Base-by-base conservation (phyloP, 1,284 basidiomycete genomes). In the Meira nashicola region DNA sequence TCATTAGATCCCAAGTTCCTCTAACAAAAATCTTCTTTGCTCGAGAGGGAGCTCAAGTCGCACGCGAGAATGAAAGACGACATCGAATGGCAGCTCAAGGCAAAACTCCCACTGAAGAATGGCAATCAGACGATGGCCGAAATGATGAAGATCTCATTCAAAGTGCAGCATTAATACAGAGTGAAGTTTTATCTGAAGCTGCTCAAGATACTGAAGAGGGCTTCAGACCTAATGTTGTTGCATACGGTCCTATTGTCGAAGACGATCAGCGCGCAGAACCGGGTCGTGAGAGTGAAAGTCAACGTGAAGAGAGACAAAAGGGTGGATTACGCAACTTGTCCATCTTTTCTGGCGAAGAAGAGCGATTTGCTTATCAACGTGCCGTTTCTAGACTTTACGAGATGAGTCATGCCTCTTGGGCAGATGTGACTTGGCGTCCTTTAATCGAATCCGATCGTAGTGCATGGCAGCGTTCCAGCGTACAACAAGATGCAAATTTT, bases 331-430 rank as follows among this genome's bases (percentile, higher is more conserved):
- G 76, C 81, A 77, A 57, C 68, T 40, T 86, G 39, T 83, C 85
- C 0, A 86, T 88, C 60, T 87, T 87, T 76, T 86, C 85, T 0
- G 83, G 83, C 9, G 83, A 86, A 70, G 86, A 86, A 71, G 86
- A 87, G 76, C 82, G 84, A 47, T 86, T 87, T 69, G 84, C 85
- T 0, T 87, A 85, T 80, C 85, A 86, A 73, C 83, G 86, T 38
- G 86, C 86, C 0, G 82, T 88, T 0, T 87, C 86, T 6, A 80
- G 86, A 14, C 75, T 87, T 37, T 79, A 83, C 53, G 86, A 89
- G 76, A 87, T 88, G 85, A 59, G 53, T 7, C 66, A 66, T 50
- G 65, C 67, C 15, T 58, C 64, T 40, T 73, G 70, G 68, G 58
- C 58, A 57, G 19, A 41, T 25, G 41, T 66, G 12, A 70, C 59